Conservation (phyloP, 345 rosid genomes). For the Gossypium ekmanianum region DNA sequence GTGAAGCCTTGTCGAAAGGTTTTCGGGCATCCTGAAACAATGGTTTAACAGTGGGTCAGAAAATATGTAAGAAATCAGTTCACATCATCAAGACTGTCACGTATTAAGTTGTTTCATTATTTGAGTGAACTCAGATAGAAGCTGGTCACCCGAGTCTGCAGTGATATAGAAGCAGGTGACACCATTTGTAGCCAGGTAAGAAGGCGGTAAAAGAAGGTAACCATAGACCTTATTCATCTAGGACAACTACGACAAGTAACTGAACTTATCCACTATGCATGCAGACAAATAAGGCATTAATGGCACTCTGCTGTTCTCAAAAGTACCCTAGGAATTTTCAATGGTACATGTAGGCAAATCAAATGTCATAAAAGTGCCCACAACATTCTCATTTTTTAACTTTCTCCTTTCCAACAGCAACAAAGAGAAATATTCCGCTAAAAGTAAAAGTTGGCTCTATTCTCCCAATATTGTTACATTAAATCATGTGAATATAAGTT, state of each 20-base stretch:
- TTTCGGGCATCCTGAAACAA: slow-evolving; percentile 67
- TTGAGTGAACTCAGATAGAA: not conserved
- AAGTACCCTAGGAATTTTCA: not conserved
- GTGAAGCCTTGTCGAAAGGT: slow-evolving; percentile 71
- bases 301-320: not conserved
- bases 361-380: not conserved
- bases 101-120: not conserved
- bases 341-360: not conserved
- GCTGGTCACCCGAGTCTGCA: not conserved
- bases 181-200: not conserved
- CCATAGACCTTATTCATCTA: not conserved
- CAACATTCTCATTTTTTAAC: not conserved
- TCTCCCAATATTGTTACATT: too few relatives aligned
- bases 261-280: not conserved
- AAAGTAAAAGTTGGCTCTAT: too few relatives aligned
- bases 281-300: not conserved
- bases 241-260: not conserved
- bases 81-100: not conserved
- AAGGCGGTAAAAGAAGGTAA: not conserved
- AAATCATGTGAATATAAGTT: not conserved
- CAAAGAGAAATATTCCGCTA: not conserved
- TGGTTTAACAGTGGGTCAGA: slow-evolving; percentile 4
- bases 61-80: not conserved
- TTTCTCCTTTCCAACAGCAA: not conserved
- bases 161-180: not conserved